Percentiles rank a stretch among this genome's conserved stretches.
phyloP scores from a whole-genome alignment of 1,139 yeast species.

The Hyphopichia fennica region DNA sequence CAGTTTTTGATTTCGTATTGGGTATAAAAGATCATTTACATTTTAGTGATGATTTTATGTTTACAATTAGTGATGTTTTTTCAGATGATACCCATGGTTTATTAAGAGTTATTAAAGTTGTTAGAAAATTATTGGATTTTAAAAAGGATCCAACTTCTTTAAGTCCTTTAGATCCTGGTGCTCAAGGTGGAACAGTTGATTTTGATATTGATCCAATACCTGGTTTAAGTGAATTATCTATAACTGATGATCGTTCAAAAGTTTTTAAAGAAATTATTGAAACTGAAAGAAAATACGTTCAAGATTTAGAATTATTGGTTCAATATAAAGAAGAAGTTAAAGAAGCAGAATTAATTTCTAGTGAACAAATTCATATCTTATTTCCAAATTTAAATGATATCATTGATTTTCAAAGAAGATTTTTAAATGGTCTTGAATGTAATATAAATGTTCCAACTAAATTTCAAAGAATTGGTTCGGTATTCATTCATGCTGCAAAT shows the following conservation, averaged over 20 bases:
- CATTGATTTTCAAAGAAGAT: slow-evolving; percentile 89
- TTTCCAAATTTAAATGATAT: slow-evolving; percentile 87
- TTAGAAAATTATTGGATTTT: slow-evolving; percentile 50
- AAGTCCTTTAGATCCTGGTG: slow-evolving; percentile 3
- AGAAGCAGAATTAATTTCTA: slow-evolving; percentile 64
- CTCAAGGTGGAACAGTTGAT: not conserved
- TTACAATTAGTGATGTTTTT: slow-evolving; percentile 88
- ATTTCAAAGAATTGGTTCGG: slow-evolving; percentile 83
- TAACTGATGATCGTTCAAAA: slow-evolving; percentile 62
- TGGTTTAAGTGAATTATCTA: slow-evolving; percentile 27
- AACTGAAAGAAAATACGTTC: slow-evolving; percentile 90
- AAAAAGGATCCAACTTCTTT: slow-evolving; percentile 7
- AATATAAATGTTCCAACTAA: slow-evolving; percentile 74
- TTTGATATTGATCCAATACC: slow-evolving; percentile 8
- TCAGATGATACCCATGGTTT: slow-evolving; percentile 80
- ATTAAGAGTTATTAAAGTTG: slow-evolving; percentile 68
- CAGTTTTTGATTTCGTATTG: slow-evolving; percentile 84
- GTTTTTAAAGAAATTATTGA: slow-evolving; percentile 82
- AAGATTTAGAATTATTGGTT: slow-evolving; percentile 76
- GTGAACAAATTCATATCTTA: slow-evolving; percentile 76
- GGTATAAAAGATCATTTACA: slow-evolving; percentile 81
- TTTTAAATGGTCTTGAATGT: slow-evolving; percentile 84
- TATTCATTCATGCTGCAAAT: slow-evolving; percentile 74
- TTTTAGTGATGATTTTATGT: slow-evolving; percentile 71
- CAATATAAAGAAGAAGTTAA: slow-evolving; percentile 68